These are phyloP conservation scores for Dendrocalamus sinicus DNA, from an alignment of 176 grass and related monocot species.

Conservation along the genomic window DNA sequence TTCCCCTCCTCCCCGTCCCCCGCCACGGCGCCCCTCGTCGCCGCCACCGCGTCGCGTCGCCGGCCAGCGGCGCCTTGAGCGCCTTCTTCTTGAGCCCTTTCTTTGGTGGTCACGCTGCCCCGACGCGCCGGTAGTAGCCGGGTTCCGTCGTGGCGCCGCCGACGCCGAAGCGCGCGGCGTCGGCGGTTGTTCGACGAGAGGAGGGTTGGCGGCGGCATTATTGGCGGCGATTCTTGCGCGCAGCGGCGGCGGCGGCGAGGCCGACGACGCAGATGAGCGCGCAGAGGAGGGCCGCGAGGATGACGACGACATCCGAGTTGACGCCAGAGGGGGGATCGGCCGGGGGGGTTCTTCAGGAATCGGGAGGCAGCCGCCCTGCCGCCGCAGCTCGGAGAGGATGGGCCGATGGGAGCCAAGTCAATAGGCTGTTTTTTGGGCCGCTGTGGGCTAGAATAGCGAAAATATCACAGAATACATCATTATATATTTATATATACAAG, in stretches of 20 bases:
- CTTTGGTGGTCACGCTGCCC: constrained; percentile 35
- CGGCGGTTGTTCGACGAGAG: constrained; percentile 25
- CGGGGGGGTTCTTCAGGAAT: no score
- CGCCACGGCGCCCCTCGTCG: constrained; percentile 41
- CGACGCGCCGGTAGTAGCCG: not conserved
- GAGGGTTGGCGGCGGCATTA: not conserved
- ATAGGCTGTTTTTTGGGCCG: no score
- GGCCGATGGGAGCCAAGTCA: no score
- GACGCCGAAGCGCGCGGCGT: constrained; percentile 26
- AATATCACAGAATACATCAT: no score
- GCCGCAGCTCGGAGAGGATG: no score
- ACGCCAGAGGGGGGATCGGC: constrained; percentile 51
- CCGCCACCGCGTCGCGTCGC: constrained; percentile 56
- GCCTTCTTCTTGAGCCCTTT: constrained; percentile 77
- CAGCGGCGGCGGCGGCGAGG: constrained; percentile 58
- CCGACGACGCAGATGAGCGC: constrained; percentile 70
- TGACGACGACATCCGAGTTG: constrained; percentile 61
- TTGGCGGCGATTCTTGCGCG: constrained; percentile 54
- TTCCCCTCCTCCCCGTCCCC: constrained; percentile 33
- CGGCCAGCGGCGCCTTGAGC: constrained; percentile 57
- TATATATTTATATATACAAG: no score
- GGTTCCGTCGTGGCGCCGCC: not conserved
- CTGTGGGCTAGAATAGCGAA: no score
- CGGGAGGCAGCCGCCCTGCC: no score
- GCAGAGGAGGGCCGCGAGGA: constrained; percentile 71